Base-by-base conservation (phyloP, 2,329 filamentous ascomycete genomes). In the Didymella arachidicola region DNA sequence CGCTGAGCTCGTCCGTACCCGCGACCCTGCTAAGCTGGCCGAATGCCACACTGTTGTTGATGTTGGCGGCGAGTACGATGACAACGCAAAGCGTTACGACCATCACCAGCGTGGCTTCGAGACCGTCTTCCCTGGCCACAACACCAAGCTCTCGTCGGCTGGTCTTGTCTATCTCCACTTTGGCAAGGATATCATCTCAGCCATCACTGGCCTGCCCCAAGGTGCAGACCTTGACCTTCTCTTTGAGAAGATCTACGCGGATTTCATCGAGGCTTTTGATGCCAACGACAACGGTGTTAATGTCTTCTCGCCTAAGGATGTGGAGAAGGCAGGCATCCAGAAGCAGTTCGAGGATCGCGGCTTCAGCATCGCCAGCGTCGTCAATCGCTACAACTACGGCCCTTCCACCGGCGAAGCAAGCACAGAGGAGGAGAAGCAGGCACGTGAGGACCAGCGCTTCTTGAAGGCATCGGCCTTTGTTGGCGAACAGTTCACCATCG, bases 121-220 rank as follows among this genome's bases (percentile, higher is more conserved):
- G 59, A 89, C 90, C 57, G 92, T 89, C 45, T 99, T 99, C 80
- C 93, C 94, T 19, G 86, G 86, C 60, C 90, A 90, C 72, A 77
- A 80, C 53, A 99, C 95, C 64, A 97, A 96, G 84, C 89, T 99
- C 57, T 96, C 91, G 55, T 96, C 92, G 60, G 95, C 95, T 0
- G 95, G 95, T 1, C 85, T 99, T 22, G 92, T 99, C 32, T 99
- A 95, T 82, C 86, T 97, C 84, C 94, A 98, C 82, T 98, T 96
- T 77, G 95, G 95, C 68, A 89, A 87, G 69, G 85, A 87, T 57
- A 92, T 98, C 74, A 88, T 99, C 70, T 87, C 90, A 2, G 81
- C 86, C 49, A 82, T 87, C 54, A 86, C 89, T 10, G 83, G 82
- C 6, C 79, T 88, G 27, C 74, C 83, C 12, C 81, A 87, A 64